phyloP scores from a whole-genome alignment of 345 rosid species.

The Firmiana major region DNA sequence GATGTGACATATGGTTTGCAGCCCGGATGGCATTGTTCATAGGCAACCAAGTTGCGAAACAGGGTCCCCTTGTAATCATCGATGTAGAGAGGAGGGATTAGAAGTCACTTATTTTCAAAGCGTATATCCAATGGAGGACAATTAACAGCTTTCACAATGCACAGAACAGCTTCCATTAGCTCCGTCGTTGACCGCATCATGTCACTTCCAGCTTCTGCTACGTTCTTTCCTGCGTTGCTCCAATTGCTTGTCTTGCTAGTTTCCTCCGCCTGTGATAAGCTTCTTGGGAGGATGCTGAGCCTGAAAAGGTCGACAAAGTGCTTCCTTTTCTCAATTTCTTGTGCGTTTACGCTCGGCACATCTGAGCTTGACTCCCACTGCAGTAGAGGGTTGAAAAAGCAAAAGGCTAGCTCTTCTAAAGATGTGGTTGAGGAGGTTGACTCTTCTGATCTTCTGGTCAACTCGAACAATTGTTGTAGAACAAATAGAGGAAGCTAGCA shows the following conservation, averaged over 20 bases:
- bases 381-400: conserved; percentile 28
- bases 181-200: conserved; percentile 21
- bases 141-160: conserved; percentile 6
- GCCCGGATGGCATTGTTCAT: conserved; percentile 29
- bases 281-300: conserved; percentile 20
- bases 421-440: neutral
- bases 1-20: conserved; percentile 24
- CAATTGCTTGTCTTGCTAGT: neutral
- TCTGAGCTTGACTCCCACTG: conserved; percentile 1
- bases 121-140: conserved; percentile 16
- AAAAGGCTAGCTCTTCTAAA: conserved; percentile 13
- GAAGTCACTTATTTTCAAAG: conserved; percentile 15
- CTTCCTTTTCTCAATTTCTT: neutral
- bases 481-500: conserved; percentile 31
- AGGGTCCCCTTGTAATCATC: conserved; percentile 27
- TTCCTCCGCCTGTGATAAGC: neutral
- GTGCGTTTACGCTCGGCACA: no score
- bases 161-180: conserved; percentile 21
- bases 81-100: conserved; percentile 25
- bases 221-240: neutral
- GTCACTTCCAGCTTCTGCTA: neutral
- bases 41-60: conserved; percentile 33
- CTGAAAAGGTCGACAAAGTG: conserved; percentile 34
- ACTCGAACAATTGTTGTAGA: conserved; percentile 5
- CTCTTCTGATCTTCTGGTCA: neutral